Percentiles rank a stretch among this genome's conserved stretches.
These are phyloP conservation scores for Xylariaceae sp. DNA, from an alignment of 2,329 filamentous ascomycete species.

Conservation along the genomic window DNA sequence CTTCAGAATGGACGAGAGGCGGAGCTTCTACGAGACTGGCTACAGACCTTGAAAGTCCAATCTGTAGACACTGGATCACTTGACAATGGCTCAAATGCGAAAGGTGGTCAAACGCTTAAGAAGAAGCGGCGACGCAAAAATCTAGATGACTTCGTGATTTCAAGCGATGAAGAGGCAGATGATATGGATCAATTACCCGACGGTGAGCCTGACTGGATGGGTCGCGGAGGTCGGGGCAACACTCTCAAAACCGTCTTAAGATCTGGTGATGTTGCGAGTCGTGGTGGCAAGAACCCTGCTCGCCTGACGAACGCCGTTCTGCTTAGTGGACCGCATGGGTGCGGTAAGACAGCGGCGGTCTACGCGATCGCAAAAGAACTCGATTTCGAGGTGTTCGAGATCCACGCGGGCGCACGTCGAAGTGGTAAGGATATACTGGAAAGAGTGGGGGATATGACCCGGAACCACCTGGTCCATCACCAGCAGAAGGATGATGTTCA, in stretches of 20 bases:
- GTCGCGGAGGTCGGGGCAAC: constrained; percentile 35
- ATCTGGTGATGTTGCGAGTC: constrained; percentile 24
- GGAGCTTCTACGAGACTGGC: constrained; percentile 72
- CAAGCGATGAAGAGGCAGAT: constrained; percentile 69
- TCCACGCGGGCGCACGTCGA: constrained; percentile 77
- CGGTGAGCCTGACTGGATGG: constrained; percentile 47
- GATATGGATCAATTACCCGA: constrained; percentile 67
- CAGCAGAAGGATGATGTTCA: constrained; percentile 34
- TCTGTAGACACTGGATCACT: constrained; percentile 63
- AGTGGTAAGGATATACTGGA: constrained; percentile 89
- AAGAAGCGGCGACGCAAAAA: constrained; percentile 71
- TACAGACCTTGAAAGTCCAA: constrained; percentile 70
- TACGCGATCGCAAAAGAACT: constrained; percentile 90
- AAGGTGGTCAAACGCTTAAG: constrained; percentile 32
- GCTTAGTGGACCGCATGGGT: constrained; percentile 83
- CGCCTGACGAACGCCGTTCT: constrained; percentile 73
- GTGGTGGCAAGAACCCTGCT: constrained; percentile 36
- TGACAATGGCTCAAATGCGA: constrained; percentile 32
- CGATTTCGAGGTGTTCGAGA: constrained; percentile 91
- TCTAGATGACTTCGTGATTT: constrained; percentile 75
- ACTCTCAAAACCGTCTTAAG: constrained; percentile 53
- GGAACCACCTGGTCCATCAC: constrained; percentile 78
- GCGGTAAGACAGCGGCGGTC: constrained; percentile 88
- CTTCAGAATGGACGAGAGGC: constrained; percentile 72
- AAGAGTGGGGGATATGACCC: constrained; percentile 92